Evolutionary conservation across 345 rosid genomes (phyloP).

Genomic region (Salix arbutifolia): DNA sequence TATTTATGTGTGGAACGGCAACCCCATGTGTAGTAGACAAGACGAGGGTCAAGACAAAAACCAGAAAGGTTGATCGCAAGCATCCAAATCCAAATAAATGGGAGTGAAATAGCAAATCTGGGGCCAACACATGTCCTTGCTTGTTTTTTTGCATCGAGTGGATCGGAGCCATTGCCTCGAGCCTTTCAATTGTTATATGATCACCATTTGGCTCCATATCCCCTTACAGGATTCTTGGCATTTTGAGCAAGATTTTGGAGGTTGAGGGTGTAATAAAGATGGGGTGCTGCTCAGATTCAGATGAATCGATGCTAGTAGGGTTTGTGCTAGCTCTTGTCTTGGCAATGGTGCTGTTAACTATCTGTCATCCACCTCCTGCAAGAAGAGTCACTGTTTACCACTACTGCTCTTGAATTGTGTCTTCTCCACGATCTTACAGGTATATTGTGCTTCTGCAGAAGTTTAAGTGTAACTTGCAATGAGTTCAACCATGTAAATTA

Average conservation of each 20-base stretch:
- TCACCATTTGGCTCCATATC: background rate
- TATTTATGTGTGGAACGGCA: background rate
- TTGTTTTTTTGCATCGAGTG: constrained; percentile 1
- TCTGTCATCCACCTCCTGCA: constrained; percentile 22
- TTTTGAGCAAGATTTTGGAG: background rate
- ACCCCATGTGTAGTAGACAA: background rate
- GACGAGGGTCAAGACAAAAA: background rate
- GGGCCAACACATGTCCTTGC: background rate
- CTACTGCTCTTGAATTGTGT: constrained; percentile 16
- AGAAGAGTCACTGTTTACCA: constrained; percentile 28
- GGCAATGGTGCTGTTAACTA: constrained; percentile 24
- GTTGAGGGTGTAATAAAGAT: constrained; percentile 10
- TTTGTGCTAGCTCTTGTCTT: constrained; percentile 25
- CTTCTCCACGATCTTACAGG: background rate
- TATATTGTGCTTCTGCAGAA: background rate
- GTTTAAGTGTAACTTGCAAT: too few species aligned
- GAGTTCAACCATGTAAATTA: too few species aligned
- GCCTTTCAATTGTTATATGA: background rate
- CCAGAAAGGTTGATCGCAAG: background rate
- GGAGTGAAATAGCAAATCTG: background rate
- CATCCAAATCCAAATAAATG: constrained; percentile 3
- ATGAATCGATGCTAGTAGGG: constrained; percentile 17
- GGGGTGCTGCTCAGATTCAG: constrained; percentile 36
- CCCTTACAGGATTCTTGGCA: too few species aligned
- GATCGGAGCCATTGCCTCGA: constrained; percentile 1